Percentiles rank a stretch among this genome's conserved stretches.
phyloP scores from a whole-genome alignment of 2,329 filamentous ascomycete species.

The Daldinia eschscholtzii region DNA sequence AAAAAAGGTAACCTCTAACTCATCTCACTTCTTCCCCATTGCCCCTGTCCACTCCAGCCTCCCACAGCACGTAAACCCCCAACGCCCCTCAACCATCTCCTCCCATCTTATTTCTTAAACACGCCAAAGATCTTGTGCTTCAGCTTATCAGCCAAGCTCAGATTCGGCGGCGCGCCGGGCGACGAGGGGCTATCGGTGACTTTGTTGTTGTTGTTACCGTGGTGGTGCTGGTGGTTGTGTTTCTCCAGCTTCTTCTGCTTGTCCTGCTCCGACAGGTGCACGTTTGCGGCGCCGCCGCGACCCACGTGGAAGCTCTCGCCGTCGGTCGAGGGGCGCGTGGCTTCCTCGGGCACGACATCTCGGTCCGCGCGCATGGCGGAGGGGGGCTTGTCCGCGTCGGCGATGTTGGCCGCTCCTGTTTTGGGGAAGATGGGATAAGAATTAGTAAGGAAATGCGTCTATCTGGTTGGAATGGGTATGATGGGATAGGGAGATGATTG shows the following conservation, averaged over 20 bases:
- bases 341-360: slow-evolving; percentile 66
- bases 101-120: slow-evolving; percentile 60
- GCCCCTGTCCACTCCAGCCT: neutral
- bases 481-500: too few relatives aligned
- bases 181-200: slow-evolving; percentile 49
- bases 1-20: neutral
- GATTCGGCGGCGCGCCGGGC: slow-evolving; percentile 46
- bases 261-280: slow-evolving; percentile 55
- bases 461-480: too few relatives aligned
- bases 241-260: slow-evolving; percentile 39
- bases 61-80: neutral
- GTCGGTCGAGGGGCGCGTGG: slow-evolving; percentile 62
- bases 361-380: slow-evolving; percentile 61
- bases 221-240: slow-evolving; percentile 13
- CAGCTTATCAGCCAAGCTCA: slow-evolving; percentile 67
- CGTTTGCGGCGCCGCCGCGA: slow-evolving; percentile 72
- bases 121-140: slow-evolving; percentile 67
- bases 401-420: slow-evolving; percentile 70
- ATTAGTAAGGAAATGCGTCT: neutral
- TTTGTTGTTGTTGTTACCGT: slow-evolving; percentile 25
- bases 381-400: slow-evolving; percentile 59
- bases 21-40: too few relatives aligned
- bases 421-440: neutral
- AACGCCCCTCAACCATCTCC: neutral
- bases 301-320: slow-evolving; percentile 67